These are phyloP conservation scores for Monosporascus sp. DNA, from an alignment of 2,329 filamentous ascomycete species.

Conservation along the genomic window DNA sequence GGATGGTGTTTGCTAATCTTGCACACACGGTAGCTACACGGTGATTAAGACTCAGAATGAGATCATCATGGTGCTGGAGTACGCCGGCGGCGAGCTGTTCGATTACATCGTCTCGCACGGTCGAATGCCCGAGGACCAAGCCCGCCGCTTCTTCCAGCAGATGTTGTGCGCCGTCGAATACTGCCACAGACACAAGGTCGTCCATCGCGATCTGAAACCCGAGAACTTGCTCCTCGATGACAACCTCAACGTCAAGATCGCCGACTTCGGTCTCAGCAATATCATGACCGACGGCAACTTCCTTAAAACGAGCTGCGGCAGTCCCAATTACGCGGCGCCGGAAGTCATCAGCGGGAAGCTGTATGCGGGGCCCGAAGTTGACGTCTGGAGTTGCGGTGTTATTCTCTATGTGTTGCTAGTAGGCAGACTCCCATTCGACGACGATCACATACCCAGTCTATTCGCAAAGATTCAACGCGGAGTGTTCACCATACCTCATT, in stretches of 20 bases:
- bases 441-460: conserved; percentile 94
- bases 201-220: conserved; percentile 94
- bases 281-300: conserved; percentile 99
- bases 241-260: conserved; percentile 97
- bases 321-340: conserved; percentile 95
- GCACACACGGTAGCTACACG: conserved; percentile 60
- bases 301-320: conserved; percentile 95
- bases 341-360: conserved; percentile 98
- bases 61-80: conserved; percentile 99
- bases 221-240: conserved; percentile 95
- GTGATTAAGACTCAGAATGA: conserved; percentile 92
- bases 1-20: conserved; percentile 18
- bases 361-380: conserved; percentile 94
- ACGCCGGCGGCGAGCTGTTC: conserved; percentile 92
- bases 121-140: conserved; percentile 82
- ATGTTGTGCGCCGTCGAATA: conserved; percentile 99
- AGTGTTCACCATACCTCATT: conserved; percentile 85
- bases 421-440: conserved; percentile 87
- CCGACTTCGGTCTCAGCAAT: conserved; percentile 96
- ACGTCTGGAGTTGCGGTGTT: conserved; percentile 96
- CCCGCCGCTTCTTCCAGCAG: conserved; percentile 98
- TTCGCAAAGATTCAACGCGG: conserved; percentile 98
- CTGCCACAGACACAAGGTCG: conserved; percentile 97
- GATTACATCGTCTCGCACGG: conserved; percentile 97
- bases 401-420: conserved; percentile 81